Conservation (phyloP, 805 yeast species). For the Myxozyma mucilagina region DNA sequence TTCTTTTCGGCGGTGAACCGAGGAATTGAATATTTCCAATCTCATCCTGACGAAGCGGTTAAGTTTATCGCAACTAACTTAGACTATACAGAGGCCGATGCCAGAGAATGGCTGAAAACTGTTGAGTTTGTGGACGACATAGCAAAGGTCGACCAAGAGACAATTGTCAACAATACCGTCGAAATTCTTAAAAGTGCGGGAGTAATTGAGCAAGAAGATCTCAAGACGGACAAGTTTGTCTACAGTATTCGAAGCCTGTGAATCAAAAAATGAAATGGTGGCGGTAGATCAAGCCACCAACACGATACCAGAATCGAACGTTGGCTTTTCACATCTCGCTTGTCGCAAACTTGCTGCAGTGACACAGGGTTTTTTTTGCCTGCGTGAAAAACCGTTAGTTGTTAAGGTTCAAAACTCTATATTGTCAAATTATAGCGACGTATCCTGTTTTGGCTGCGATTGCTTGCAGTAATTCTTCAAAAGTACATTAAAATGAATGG, state of each 20-base stretch:
- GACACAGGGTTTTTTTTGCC: too few species aligned
- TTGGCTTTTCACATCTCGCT: too few species aligned
- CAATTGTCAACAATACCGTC: constrained; percentile 57
- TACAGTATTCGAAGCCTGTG: background rate
- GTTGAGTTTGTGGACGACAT: constrained; percentile 61
- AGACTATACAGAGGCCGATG: constrained; percentile 77
- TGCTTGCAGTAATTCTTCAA: too few species aligned
- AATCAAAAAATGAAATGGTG: too few species aligned
- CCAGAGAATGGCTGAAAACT: constrained; percentile 76
- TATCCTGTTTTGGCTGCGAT: too few species aligned
- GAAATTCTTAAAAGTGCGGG: constrained; percentile 63
- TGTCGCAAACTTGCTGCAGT: too few species aligned
- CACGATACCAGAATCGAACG: background rate
- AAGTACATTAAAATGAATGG: too few species aligned
- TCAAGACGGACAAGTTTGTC: constrained; percentile 8
- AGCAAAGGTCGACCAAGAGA: constrained; percentile 50
- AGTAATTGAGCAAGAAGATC: constrained; percentile 41
- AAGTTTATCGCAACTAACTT: constrained; percentile 63
- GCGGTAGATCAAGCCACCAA: background rate
- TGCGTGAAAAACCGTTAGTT: too few species aligned
- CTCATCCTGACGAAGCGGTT: constrained; percentile 63
- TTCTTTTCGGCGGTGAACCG: constrained; percentile 59
- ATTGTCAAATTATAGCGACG: too few species aligned
- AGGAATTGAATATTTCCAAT: constrained; percentile 68
- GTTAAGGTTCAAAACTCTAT: too few species aligned